Conservation (phyloP, 2,329 filamentous ascomycete species). For the Beauveria rudraprayagi region DNA sequence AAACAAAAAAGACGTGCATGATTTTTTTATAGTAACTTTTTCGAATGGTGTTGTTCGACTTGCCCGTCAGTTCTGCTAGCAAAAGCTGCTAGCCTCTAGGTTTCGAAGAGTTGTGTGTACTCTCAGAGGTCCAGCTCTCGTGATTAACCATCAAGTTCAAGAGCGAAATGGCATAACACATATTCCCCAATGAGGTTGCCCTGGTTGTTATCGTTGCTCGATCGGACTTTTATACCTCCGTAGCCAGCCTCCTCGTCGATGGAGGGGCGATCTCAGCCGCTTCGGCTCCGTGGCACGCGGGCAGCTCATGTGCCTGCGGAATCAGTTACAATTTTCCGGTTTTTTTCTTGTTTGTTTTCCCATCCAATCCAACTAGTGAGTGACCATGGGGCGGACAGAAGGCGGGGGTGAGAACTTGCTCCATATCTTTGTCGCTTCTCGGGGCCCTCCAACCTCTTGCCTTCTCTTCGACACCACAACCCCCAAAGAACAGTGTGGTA, state of each 20-base stretch:
- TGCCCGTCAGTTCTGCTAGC: too few species aligned
- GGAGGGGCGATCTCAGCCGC: slow-evolving; percentile 2
- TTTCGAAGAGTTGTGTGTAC: too few species aligned
- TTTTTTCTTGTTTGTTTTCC: not conserved
- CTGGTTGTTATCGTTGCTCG: not conserved
- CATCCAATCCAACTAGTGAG: not conserved
- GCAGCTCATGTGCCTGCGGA: slow-evolving; percentile 1
- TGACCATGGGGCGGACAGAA: not conserved
- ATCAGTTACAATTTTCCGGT: not conserved
- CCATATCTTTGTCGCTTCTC: not conserved
- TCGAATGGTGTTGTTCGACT: too few species aligned
- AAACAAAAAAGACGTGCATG: too few species aligned
- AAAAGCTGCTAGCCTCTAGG: too few species aligned
- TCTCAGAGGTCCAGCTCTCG: not conserved
- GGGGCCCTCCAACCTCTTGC: not conserved
- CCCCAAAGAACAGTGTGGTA: not conserved
- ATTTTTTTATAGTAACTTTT: too few species aligned
- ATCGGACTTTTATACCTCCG: not conserved
- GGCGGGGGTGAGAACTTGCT: not conserved
- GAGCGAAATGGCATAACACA: not conserved
- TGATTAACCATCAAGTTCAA: too few species aligned
- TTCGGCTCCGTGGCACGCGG: slow-evolving; percentile 8
- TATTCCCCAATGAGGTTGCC: not conserved
- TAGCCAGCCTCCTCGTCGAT: not conserved
- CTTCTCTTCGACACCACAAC: not conserved